Conservation (phyloP, 305 asterid species). For the Fraxinus velutina region DNA sequence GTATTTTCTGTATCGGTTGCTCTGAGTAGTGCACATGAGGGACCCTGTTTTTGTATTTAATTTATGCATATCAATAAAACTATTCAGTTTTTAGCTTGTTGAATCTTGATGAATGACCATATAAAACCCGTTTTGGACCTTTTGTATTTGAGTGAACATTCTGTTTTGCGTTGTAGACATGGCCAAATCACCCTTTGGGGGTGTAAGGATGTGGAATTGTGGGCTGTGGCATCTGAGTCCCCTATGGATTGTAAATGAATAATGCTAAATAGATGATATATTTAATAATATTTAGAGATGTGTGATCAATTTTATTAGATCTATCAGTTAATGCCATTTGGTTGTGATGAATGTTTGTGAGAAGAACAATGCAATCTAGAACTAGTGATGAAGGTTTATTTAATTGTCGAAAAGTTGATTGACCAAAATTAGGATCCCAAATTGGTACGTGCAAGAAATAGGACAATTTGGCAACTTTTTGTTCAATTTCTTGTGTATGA, state of each 20-base stretch:
- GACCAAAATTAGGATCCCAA: too few species aligned
- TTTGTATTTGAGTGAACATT: not conserved
- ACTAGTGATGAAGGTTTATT: not conserved
- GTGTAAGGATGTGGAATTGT: not conserved
- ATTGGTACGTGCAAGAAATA: not conserved
- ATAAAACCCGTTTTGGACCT: not conserved
- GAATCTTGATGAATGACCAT: not conserved
- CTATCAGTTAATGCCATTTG: not conserved
- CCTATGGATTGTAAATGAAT: not conserved
- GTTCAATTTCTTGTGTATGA: not conserved
- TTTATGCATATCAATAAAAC: not conserved
- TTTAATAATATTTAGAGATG: not conserved
- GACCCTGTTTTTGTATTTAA: not conserved
- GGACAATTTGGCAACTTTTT: not conserved
- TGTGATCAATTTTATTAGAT: not conserved
- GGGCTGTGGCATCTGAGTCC: not conserved
- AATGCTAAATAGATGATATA: not conserved
- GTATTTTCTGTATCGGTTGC: not conserved
- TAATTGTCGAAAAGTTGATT: too few species aligned
- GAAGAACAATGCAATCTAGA: not conserved
- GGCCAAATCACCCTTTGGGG: not conserved
- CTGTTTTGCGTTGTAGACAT: not conserved
- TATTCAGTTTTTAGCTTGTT: not conserved
- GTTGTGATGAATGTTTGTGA: not conserved
- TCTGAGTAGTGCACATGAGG: not conserved